A percentile compares a stretch with the other conserved stretches of the same genome.
Conservation (phyloP, 2,329 filamentous ascomycete species). For the Penicillium sp. region DNA sequence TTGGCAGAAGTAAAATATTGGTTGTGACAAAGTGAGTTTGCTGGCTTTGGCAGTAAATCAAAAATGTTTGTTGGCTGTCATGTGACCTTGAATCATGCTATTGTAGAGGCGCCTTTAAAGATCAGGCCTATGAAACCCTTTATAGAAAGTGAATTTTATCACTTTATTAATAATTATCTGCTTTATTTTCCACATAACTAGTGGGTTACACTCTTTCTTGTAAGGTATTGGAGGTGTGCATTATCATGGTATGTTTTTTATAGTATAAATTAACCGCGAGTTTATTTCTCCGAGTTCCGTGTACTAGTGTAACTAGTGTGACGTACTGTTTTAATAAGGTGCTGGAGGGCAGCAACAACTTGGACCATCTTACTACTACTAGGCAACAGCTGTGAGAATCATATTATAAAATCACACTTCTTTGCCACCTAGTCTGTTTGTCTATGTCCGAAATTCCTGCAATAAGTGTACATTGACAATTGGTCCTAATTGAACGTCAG, state of each 20-base stretch:
- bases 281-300: conserved; percentile 11
- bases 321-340: neutral
- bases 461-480: neutral
- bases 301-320: conserved; percentile 4
- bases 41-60: neutral
- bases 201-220: too few species aligned
- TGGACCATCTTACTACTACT: neutral
- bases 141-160: too few species aligned
- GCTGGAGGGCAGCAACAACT: neutral
- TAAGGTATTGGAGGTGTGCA: too few species aligned
- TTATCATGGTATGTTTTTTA: too few species aligned
- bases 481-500: neutral
- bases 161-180: too few species aligned
- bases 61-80: neutral
- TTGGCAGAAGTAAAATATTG: neutral
- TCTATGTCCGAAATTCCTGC: neutral
- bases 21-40: neutral
- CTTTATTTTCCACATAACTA: too few species aligned
- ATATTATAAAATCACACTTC: neutral
- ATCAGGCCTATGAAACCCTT: too few species aligned
- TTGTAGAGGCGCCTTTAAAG: too few species aligned
- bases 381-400: neutral
- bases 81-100: too few species aligned
- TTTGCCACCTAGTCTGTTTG: neutral
- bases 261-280: neutral